Conservation (phyloP, 371 early-diverging fungal genomes). For the Thermomucor indicae-seudaticae region DNA sequence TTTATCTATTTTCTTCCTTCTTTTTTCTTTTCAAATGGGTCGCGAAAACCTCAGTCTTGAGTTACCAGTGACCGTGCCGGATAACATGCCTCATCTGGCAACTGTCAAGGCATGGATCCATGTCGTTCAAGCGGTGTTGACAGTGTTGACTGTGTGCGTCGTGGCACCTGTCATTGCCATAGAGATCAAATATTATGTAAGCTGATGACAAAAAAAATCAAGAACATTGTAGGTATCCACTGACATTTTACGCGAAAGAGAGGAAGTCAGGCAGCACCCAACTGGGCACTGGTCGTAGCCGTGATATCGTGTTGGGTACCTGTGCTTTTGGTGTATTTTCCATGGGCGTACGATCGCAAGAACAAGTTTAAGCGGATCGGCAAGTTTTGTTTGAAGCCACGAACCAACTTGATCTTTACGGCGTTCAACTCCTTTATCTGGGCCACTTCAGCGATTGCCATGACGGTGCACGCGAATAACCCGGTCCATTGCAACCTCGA, state of each 20-base stretch:
- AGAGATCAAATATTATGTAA: slow-evolving; percentile 28
- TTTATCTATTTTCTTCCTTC: not conserved
- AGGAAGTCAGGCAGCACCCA: slow-evolving; percentile 34
- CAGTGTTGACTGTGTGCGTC: slow-evolving; percentile 21
- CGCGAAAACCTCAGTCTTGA: not conserved
- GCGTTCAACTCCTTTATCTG: slow-evolving; percentile 25
- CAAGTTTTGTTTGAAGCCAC: slow-evolving; percentile 34
- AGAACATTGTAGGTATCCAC: not conserved
- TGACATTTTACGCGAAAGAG: slow-evolving; percentile 14
- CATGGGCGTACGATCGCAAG: slow-evolving; percentile 29
- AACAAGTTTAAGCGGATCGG: slow-evolving; percentile 25
- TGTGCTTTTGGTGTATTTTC: slow-evolving; percentile 22
- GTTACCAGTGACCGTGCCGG: slow-evolving; percentile 21
- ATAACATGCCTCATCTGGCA: slow-evolving; percentile 23
- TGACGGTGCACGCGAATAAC: slow-evolving; percentile 30
- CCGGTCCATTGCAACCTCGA: slow-evolving; percentile 23
- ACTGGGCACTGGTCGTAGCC: slow-evolving; percentile 27
- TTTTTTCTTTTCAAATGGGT: not conserved
- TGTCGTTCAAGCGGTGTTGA: slow-evolving; percentile 17
- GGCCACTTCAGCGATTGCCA: slow-evolving; percentile 34
- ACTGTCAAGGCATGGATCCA: slow-evolving; percentile 27
- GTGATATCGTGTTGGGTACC: slow-evolving; percentile 22
- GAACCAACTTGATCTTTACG: slow-evolving; percentile 34
- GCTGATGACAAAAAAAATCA: not conserved
- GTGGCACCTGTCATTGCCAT: slow-evolving; percentile 28